These are phyloP conservation scores for Aspergillus floridensis DNA, from an alignment of 2,329 filamentous ascomycete genomes.

Conservation along the genomic window DNA sequence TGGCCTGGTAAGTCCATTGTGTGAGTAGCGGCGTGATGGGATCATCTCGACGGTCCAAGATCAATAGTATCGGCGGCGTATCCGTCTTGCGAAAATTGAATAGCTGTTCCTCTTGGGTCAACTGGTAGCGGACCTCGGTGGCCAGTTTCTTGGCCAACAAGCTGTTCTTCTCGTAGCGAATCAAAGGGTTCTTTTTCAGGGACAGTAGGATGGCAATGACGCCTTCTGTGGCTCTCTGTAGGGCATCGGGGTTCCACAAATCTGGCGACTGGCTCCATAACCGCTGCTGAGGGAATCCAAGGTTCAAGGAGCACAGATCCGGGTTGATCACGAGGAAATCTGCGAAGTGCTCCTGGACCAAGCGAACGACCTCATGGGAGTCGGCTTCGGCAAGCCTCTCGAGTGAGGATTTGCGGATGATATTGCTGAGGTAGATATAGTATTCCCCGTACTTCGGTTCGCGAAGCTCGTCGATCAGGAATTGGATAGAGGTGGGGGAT, in stretches of 20 bases:
- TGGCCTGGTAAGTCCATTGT: constrained; percentile 99
- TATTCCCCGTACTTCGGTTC: constrained; percentile 98
- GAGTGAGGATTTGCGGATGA: constrained; percentile 92
- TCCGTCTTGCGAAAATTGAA: constrained; percentile 96
- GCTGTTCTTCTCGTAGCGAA: constrained; percentile 90
- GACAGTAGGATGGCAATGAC: constrained; percentile 79
- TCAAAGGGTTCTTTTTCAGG: constrained; percentile 93
- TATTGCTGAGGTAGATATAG: constrained; percentile 94
- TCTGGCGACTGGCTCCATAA: constrained; percentile 83
- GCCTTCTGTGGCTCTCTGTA: constrained; percentile 84
- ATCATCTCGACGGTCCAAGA: constrained; percentile 89
- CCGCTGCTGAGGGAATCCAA: constrained; percentile 68
- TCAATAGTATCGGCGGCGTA: constrained; percentile 85
- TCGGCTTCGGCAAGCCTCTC: constrained; percentile 94
- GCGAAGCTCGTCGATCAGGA: constrained; percentile 89
- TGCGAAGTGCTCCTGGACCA: constrained; percentile 92
- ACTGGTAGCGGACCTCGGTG: constrained; percentile 84
- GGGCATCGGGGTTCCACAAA: constrained; percentile 82
- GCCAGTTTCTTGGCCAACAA: constrained; percentile 87
- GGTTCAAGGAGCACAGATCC: constrained; percentile 79
- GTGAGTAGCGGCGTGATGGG: constrained; percentile 91
- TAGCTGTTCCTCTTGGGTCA: constrained; percentile 91
- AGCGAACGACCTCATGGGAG: constrained; percentile 93
- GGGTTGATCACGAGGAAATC: constrained; percentile 95
- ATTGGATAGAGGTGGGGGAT: constrained; percentile 87